These are phyloP conservation scores for Scenedesmus sp. DNA, from an alignment of 163 green algal species.

Conservation along the genomic window DNA sequence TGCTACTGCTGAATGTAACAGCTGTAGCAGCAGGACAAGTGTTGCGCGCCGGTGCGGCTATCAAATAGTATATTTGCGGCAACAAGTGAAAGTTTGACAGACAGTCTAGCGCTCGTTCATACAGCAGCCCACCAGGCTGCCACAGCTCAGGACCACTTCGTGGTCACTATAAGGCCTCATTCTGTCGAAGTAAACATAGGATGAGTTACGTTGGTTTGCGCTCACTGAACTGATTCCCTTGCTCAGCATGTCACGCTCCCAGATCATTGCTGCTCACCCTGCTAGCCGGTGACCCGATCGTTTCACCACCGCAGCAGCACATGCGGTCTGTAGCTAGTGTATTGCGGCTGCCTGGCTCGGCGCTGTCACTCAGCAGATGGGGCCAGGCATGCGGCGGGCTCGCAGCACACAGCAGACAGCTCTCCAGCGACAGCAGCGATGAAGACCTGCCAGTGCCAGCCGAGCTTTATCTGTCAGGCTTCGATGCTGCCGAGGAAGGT, in stretches of 20 bases:
- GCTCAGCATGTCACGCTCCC: background rate
- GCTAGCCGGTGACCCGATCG: background rate
- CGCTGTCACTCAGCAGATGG: slow-evolving; percentile 6
- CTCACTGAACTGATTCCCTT: background rate
- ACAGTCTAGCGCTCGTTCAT: background rate
- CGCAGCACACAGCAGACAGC: slow-evolving; percentile 36
- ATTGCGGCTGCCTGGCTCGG: background rate
- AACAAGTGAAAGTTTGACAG: background rate
- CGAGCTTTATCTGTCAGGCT: background rate
- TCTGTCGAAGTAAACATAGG: background rate
- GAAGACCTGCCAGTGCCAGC: background rate
- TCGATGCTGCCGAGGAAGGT: slow-evolving; percentile 29
- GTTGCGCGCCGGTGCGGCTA: no score
- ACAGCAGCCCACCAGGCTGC: background rate
- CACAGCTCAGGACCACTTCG: background rate
- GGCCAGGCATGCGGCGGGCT: slow-evolving; percentile 9
- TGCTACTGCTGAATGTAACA: background rate
- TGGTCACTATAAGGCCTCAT: background rate
- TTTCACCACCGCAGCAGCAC: background rate
- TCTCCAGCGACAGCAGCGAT: background rate
- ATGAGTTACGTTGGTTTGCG: background rate
- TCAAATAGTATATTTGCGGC: background rate
- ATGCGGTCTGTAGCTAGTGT: background rate
- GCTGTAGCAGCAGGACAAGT: background rate
- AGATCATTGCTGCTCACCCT: slow-evolving; percentile 1